A percentile compares a stretch with the other conserved stretches of the same genome.
phyloP scores from a whole-genome alignment of 2,329 filamentous ascomycete species.

The Fusarium sp. region DNA sequence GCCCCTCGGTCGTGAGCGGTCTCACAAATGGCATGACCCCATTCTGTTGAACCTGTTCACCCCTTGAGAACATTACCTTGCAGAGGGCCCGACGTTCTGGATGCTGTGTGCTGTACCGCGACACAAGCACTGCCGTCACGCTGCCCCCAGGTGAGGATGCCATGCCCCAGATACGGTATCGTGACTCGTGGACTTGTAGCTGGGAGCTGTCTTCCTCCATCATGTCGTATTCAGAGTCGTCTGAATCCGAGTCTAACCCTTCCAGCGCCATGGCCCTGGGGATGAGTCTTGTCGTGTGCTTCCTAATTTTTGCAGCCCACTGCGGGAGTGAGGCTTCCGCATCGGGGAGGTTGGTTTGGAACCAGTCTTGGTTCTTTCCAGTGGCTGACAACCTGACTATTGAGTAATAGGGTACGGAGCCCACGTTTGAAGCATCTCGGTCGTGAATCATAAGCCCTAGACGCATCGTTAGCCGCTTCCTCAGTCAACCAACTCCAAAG shows the following conservation, averaged over 20 bases:
- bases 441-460: slow-evolving; percentile 61
- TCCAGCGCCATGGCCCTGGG: slow-evolving; percentile 59
- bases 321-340: slow-evolving; percentile 47
- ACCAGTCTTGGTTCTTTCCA: slow-evolving; percentile 63
- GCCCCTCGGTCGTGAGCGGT: slow-evolving; percentile 61
- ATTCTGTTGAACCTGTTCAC: slow-evolving; percentile 13
- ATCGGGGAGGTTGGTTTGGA: slow-evolving; percentile 60
- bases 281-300: slow-evolving; percentile 58
- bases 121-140: slow-evolving; percentile 63
- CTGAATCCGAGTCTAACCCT: slow-evolving; percentile 49
- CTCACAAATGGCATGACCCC: slow-evolving; percentile 1
- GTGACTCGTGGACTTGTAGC: slow-evolving; percentile 60
- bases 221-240: slow-evolving; percentile 46
- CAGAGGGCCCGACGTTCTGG: slow-evolving; percentile 57
- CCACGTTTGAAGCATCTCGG: slow-evolving; percentile 38
- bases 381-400: slow-evolving; percentile 66
- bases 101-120: slow-evolving; percentile 61
- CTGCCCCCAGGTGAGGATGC: slow-evolving; percentile 64
- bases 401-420: slow-evolving; percentile 60
- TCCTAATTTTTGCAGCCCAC: slow-evolving; percentile 62
- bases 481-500: neutral
- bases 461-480: neutral
- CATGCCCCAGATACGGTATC: slow-evolving; percentile 66
- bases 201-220: slow-evolving; percentile 49
- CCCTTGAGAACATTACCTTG: slow-evolving; percentile 54